These are phyloP conservation scores for Diaporthe sp. DNA, from an alignment of 2,329 filamentous ascomycete species.

Conservation along the genomic window DNA sequence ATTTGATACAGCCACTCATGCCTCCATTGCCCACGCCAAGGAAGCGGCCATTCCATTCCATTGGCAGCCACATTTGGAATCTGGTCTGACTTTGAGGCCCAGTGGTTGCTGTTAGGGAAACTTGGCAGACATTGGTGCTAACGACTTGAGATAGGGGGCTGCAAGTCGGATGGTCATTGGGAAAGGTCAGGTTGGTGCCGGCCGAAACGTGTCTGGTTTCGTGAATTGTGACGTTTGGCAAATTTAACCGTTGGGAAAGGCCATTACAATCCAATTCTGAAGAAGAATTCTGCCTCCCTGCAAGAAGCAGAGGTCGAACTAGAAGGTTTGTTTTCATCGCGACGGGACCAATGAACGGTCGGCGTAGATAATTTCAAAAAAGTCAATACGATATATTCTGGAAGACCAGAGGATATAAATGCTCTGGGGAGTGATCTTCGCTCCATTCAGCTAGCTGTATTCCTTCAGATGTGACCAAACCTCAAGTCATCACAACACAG, in stretches of 20 bases:
- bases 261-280: neutral
- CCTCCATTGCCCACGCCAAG: constrained; percentile 63
- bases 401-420: neutral
- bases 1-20: constrained; percentile 60
- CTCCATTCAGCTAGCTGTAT: neutral
- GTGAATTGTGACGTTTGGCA: constrained; percentile 51
- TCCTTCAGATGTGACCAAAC: neutral
- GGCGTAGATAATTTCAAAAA: neutral
- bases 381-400: neutral
- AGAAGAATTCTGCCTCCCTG: constrained; percentile 4
- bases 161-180: constrained; percentile 54
- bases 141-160: constrained; percentile 40
- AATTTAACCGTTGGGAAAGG: neutral
- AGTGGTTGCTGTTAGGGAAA: constrained; percentile 45
- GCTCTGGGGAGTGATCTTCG: neutral
- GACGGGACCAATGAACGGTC: neutral
- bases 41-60: constrained; percentile 57
- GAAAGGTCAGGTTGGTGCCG: constrained; percentile 53
- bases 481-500: neutral
- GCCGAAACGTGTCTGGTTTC: constrained; percentile 52
- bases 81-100: constrained; percentile 56
- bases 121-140: constrained; percentile 45
- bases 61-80: constrained; percentile 61
- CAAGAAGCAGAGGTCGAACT: neutral
- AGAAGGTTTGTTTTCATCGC: neutral